Evolutionary conservation across 257 asterid genomes (phyloP), one percentile per base, ranked within the genome.

Genomic region (Anisodus acutangulus): DNA sequence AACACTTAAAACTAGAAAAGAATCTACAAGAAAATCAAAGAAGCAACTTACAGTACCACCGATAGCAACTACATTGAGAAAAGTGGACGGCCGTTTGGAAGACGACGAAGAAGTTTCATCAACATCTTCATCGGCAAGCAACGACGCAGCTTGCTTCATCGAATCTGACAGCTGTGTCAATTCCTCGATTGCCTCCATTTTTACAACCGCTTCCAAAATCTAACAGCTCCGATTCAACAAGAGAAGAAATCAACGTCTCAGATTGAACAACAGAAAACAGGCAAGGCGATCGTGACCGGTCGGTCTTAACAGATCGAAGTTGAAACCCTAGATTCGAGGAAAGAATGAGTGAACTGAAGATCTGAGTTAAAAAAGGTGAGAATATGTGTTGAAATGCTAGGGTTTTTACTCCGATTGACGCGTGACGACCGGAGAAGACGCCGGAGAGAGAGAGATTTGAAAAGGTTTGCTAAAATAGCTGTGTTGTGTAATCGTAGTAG

Each of bases 81-180:
- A 96, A 85, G 98, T 89, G 82, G 98, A 91, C 2, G 93, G 60
- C 41, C 99, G 97, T 88, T 79, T 94, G 69, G 99, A 89, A 26
- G 95, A 86, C 53, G 94, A 86, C 10, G 94, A 59, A 41, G 95
- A 19, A 85, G 92, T 87, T 86, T 93, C 99, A 53, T 97, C 99
- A 67, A 93, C 88, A 89, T 95, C 98, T 79, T 97, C 99, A 84
- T 95, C 99, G 51, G 98, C 97, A 43, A 97, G 96, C 88, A 97
- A 87, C 84, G 96, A 88, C 59, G 98, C 64, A 39, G 98, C 98
- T 90, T 93, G 99, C 90, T 94, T 91, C 98, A 97, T 97, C 86
- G 99, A 88, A 87, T 97, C 97, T 58, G 99, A 91, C 62, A 97
- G 98, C 91, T 93, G 92, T 15, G 92, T 82, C 93, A 95, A 87